Percentiles rank a stretch among this genome's conserved stretches.
These are phyloP conservation scores for Vanrija sp. DNA, from an alignment of 1,284 basidiomycete species.

Conservation along the genomic window DNA sequence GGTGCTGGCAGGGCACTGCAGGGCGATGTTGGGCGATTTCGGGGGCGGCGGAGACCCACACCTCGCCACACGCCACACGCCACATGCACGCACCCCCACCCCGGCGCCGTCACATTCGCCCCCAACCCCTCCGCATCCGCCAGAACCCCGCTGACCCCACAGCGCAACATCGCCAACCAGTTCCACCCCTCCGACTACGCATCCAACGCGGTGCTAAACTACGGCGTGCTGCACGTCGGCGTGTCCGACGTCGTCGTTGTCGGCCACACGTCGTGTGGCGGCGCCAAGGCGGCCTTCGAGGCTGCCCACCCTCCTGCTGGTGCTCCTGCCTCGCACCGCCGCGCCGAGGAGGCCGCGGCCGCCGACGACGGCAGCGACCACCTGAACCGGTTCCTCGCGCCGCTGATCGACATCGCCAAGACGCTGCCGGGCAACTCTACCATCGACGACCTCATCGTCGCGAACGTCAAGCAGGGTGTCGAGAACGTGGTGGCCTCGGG, in stretches of 20 bases:
- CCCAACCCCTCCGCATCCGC: too few species aligned
- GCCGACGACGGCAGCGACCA: slow-evolving; percentile 47
- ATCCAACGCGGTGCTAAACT: slow-evolving; percentile 71
- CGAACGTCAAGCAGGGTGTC: slow-evolving; percentile 74
- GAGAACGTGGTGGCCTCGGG: slow-evolving; percentile 57
- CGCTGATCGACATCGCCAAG: slow-evolving; percentile 60
- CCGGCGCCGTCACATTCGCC: too few species aligned
- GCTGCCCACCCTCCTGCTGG: not conserved
- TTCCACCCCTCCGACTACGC: slow-evolving; percentile 75
- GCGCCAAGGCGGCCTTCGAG: slow-evolving; percentile 60
- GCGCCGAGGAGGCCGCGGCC: not conserved
- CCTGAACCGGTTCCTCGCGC: slow-evolving; percentile 68
- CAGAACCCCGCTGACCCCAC: not conserved
- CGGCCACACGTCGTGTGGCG: slow-evolving; percentile 78
- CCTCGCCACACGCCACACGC: not conserved
- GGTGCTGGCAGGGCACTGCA: too few species aligned
- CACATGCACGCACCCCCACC: too few species aligned
- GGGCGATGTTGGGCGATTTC: not conserved
- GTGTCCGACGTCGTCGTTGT: slow-evolving; percentile 80
- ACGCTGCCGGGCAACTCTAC: slow-evolving; percentile 53
- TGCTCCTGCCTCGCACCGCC: slow-evolving; percentile 32
- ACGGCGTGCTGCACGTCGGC: slow-evolving; percentile 71
- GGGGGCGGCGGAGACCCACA: too few species aligned
- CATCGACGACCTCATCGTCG: slow-evolving; percentile 62
- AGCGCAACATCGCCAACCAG: slow-evolving; percentile 47